Conservation (phyloP, 345 rosid genomes). For the Bruguiera gymnorhiza region DNA sequence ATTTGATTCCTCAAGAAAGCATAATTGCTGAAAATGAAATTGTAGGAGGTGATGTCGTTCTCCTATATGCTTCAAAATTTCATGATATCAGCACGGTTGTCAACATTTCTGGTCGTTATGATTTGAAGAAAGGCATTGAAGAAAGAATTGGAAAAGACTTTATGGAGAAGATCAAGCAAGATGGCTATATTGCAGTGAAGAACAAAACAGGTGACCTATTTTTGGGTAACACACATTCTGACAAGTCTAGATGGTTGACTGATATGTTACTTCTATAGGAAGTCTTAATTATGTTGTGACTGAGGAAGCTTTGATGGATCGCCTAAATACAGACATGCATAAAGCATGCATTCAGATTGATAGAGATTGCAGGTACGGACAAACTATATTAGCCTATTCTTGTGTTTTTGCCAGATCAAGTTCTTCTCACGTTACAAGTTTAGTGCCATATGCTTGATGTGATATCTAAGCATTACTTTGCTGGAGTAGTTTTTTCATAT, state of each 20-base stretch:
- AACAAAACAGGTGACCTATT: constrained; percentile 16
- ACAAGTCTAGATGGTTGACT: neutral
- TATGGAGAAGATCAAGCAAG: constrained; percentile 25
- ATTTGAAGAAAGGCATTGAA: constrained; percentile 23
- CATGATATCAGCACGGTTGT: constrained; percentile 22
- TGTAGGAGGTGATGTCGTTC: constrained; percentile 25
- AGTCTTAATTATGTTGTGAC: constrained; percentile 16
- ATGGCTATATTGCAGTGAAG: constrained; percentile 26
- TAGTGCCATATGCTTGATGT: neutral
- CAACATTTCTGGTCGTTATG: constrained; percentile 36
- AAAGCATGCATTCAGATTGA: constrained; percentile 24
- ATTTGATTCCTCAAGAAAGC: neutral
- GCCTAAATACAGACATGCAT: constrained; percentile 27
- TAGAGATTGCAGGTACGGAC: constrained; percentile 25
- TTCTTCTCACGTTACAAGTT: neutral
- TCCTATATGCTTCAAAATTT: constrained; percentile 34
- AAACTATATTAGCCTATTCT: neutral
- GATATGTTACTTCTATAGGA: constrained; percentile 13
- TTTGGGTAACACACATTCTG: neutral
- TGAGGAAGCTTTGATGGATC: constrained; percentile 24
- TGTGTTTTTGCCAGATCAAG: neutral
- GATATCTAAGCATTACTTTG: too few relatives aligned
- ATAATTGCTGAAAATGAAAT: neutral
- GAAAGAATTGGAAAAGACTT: constrained; percentile 22
- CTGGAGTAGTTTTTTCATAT: too few relatives aligned